These are phyloP conservation scores for Scheffersomyces amazonensis DNA, from an alignment of 805 yeast genomes.

Conservation along the genomic window DNA sequence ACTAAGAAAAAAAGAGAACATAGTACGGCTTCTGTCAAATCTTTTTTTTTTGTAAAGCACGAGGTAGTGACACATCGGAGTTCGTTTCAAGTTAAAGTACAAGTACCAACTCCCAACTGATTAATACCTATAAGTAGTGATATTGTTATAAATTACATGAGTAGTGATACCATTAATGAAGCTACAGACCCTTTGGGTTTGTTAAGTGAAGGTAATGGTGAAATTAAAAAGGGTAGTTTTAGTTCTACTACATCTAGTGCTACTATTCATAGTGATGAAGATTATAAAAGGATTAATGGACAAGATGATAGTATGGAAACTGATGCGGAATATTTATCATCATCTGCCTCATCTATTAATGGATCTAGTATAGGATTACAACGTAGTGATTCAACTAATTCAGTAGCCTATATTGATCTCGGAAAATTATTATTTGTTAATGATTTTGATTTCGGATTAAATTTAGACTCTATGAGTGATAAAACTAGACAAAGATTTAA, in stretches of 20 bases:
- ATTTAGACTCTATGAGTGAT: conserved; percentile 32
- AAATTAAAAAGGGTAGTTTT: not conserved
- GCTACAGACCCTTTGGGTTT: not conserved
- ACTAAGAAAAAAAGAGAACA: too few relatives aligned
- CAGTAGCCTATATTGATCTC: conserved; percentile 33
- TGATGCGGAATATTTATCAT: not conserved
- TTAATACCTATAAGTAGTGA: too few relatives aligned
- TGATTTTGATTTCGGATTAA: conserved; percentile 44
- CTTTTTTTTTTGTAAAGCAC: too few relatives aligned
- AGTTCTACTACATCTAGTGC: not conserved
- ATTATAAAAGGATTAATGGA: not conserved
- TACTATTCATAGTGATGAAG: not conserved
- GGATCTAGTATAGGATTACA: conserved; percentile 4
- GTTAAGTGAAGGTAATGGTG: not conserved
- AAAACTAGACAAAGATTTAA: conserved; percentile 28
- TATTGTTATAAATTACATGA: too few relatives aligned
- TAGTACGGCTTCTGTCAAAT: too few relatives aligned
- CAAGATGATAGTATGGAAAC: not conserved
- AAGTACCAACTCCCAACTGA: too few relatives aligned
- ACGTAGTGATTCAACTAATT: conserved; percentile 22
- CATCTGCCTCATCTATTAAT: not conserved
- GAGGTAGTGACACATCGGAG: too few relatives aligned
- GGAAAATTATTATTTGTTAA: conserved; percentile 33
- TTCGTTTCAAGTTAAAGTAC: too few relatives aligned
- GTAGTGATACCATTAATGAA: not conserved